phyloP scores from a whole-genome alignment of 768 basidiomycete species.

The Phanerodontia chrysosporium region DNA sequence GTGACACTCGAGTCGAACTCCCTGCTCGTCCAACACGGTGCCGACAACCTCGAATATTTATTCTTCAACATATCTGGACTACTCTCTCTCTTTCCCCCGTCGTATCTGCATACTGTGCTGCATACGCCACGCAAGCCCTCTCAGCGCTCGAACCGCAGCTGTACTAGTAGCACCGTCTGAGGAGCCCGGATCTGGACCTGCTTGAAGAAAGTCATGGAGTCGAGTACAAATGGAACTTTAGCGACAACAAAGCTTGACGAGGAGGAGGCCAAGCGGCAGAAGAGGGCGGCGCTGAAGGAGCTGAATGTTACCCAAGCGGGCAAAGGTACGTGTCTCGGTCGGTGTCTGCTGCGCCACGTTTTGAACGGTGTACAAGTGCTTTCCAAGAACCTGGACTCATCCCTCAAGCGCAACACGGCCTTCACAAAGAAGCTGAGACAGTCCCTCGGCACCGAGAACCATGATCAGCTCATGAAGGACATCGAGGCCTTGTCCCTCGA shows the following conservation, averaged over 20 bases:
- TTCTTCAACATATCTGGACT: neutral
- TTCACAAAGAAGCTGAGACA: conserved; percentile 91
- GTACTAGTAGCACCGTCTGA: neutral
- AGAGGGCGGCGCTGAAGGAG: conserved; percentile 55
- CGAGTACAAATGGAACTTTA: neutral
- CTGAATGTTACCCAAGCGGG: conserved; percentile 46
- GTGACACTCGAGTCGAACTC: neutral
- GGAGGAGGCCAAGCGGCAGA: conserved; percentile 47
- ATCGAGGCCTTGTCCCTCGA: conserved; percentile 85
- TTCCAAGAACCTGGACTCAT: conserved; percentile 78
- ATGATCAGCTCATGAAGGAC: conserved; percentile 88
- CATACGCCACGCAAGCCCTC: neutral
- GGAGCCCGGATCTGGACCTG: neutral
- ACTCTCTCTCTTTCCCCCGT: neutral
- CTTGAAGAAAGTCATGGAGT: neutral
- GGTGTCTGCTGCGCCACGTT: neutral
- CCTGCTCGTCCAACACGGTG: neutral
- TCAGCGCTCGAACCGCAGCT: neutral
- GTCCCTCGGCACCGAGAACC: conserved; percentile 77
- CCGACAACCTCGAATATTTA: neutral
- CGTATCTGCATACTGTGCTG: neutral
- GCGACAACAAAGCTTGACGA: conserved; percentile 38
- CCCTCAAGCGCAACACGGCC: conserved; percentile 92
- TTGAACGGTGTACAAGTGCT: conserved; percentile 42
- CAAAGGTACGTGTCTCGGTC: conserved; percentile 38